Base-by-base conservation (phyloP, 139 green algal species). In the Limnomonas spitsbergensis region DNA sequence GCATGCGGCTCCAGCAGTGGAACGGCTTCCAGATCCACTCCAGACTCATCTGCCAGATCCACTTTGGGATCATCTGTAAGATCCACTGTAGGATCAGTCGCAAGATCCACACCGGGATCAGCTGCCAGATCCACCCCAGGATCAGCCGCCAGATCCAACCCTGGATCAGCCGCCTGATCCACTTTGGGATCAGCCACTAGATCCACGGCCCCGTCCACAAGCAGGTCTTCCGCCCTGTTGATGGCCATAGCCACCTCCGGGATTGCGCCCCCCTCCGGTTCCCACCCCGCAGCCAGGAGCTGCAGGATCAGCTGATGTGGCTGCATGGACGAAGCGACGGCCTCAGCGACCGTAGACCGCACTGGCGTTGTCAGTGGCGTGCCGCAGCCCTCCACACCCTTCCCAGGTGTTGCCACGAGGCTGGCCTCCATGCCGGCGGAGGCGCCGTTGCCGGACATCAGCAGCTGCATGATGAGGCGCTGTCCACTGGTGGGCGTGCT, bases 281-380 rank as follows among this genome's bases (percentile, higher is more conserved):
- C 47, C 14, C 14, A 14, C 14, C 20, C 47, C 47, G 14, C 47
- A 29, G 47, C 47, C 47, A 61, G 20, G 14, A 61, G 47, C 47
- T 61, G 47, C 47, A 61, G 20, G 47, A 61, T 61, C 47, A 61
- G 47, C 47, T 61, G 47, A 14, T 61, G 47, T 61, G 47, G 47
- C 47, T 61, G 47, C 14, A 61, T 20, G 14, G 14, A 14, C 20
- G 14, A 14, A 14, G 20, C 14, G 47, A 61, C 47, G 20, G 47
- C 47, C 14, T 14, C 47, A 61, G 47, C 47, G 14, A 61, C 47
- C 14, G 47, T 20, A 14, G 47, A 14, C 47, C 47, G 14, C 20
- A 61, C 47, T 61, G 47, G 47, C 20, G 47, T 61, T 61, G 47
- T 14, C 14, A 61, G 47, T 29, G 47, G 47, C 14, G 14, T n/a